Evolutionary conservation across 306 rosid genomes (phyloP).

Genomic region (Cicer arietinum): DNA sequence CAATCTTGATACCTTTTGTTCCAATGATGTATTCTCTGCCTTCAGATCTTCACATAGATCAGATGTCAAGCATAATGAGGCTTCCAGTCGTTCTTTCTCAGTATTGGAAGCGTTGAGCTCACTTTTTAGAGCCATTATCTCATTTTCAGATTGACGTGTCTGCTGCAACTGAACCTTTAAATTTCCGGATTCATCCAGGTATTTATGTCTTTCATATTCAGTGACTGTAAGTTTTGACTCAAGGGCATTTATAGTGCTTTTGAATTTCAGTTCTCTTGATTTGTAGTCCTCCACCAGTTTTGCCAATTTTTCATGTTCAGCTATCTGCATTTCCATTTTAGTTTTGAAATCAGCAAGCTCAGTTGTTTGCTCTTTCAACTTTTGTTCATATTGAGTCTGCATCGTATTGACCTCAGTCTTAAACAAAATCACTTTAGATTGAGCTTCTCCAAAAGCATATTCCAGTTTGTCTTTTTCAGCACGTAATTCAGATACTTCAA

Average conservation of each 20-base stretch:
- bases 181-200: constrained; percentile 51
- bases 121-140: constrained; percentile 53
- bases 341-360: constrained; percentile 53
- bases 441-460: constrained; percentile 58
- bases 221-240: constrained; percentile 57
- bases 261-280: constrained; percentile 54
- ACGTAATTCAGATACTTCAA: constrained; percentile 52
- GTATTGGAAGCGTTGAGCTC: constrained; percentile 49
- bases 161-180: constrained; percentile 56
- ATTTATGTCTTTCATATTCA: constrained; percentile 55
- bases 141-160: constrained; percentile 47
- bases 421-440: constrained; percentile 48
- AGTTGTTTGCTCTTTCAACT: constrained; percentile 48
- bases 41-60: constrained; percentile 60
- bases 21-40: constrained; percentile 49
- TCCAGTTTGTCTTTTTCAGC: constrained; percentile 53
- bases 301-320: constrained; percentile 53
- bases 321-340: constrained; percentile 50
- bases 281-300: constrained; percentile 56
- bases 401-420: constrained; percentile 46
- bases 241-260: constrained; percentile 48
- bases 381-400: constrained; percentile 56
- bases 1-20: constrained; percentile 50
- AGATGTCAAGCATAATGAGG: constrained; percentile 50
- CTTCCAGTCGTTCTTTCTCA: constrained; percentile 58